These are phyloP conservation scores for Penicillium steckii DNA, from an alignment of 495 filamentous ascomycete genomes.

Conservation along the genomic window DNA sequence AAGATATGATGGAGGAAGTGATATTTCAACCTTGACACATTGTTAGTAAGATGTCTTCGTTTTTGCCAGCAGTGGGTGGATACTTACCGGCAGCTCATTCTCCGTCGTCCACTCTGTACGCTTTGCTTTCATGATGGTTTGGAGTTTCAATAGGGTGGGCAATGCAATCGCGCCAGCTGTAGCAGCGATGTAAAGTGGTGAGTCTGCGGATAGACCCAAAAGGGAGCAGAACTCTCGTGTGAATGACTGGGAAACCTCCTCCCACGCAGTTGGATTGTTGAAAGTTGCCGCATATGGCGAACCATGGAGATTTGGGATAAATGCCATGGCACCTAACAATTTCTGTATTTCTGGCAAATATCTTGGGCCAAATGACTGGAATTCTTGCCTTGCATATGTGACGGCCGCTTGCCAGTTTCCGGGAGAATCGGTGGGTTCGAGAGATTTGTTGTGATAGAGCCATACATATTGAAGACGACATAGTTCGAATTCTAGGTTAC, in stretches of 20 bases:
- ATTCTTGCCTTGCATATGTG: conserved; percentile 67
- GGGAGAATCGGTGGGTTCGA: conserved; percentile 16
- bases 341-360: conserved; percentile 74
- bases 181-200: conserved; percentile 84
- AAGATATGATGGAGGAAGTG: conserved; percentile 78
- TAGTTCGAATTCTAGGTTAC: conserved; percentile 93
- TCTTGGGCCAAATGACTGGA: conserved; percentile 63
- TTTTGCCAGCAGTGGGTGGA: neutral
- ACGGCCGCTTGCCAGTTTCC: conserved; percentile 59
- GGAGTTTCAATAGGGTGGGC: conserved; percentile 78
- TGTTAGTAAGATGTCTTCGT: conserved; percentile 2
- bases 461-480: conserved; percentile 82
- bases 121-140: conserved; percentile 78
- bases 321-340: conserved; percentile 76
- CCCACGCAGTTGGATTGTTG: conserved; percentile 69
- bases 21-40: conserved; percentile 69
- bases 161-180: conserved; percentile 91
- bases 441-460: conserved; percentile 60
- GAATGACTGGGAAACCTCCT: conserved; percentile 78
- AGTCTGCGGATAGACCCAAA: conserved; percentile 80
- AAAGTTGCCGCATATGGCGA: conserved; percentile 81
- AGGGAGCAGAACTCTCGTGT: conserved; percentile 94
- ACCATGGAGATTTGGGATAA: conserved; percentile 58
- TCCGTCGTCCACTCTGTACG: conserved; percentile 92
- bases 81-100: conserved; percentile 76